Evolutionary conservation across 306 rosid species (phyloP), one percentile per base, ranked within the genome.

Genomic region (Rosa multiflora): DNA sequence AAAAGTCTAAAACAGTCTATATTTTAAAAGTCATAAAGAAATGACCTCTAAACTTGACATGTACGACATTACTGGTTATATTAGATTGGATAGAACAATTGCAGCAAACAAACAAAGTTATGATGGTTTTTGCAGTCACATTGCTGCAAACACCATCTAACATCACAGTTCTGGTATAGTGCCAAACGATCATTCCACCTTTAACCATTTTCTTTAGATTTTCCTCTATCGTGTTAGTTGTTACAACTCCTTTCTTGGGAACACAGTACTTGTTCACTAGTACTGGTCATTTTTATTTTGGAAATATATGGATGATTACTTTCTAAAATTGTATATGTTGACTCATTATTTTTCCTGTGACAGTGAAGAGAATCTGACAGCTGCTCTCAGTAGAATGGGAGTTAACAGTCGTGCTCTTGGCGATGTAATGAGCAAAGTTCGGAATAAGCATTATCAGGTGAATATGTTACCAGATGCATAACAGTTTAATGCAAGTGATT

Each of bases 321-420:
- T 75, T 44, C 23, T 29, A 32, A 15, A 40, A 20, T 35, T 56
- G 1, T 12, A 61, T 3, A 18, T 66, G 29, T 75, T 76, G 81
- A 15, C 75, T 68, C 63, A 17, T 58, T 43, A 71, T 8, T 56
- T 55, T 56, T 56, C 63, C 32, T 56, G 4, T 21, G 13, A 79
- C 79, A 95, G 99, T 70, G 98, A 95, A 73, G 98, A 95, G 87
- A 92, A 93, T 82, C 87, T 93, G 71, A 84, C 90, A 90, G 99
- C 99, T 79, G 98, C 94, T 48, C 93, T 95, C 37, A 73, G 88
- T 80, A 87, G 86, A 88, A 92, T 92, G 94, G 97, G 97, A 84
- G 90, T 95, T 32, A 90, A 88, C 49, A 85, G 90, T 86, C 79
- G 88, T 74, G 85, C 96, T 53, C 69, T 86, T 85, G 98, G 89